Evolutionary conservation across 306 rosid species (phyloP).

Genomic region (Dalbergia cultrata): DNA sequence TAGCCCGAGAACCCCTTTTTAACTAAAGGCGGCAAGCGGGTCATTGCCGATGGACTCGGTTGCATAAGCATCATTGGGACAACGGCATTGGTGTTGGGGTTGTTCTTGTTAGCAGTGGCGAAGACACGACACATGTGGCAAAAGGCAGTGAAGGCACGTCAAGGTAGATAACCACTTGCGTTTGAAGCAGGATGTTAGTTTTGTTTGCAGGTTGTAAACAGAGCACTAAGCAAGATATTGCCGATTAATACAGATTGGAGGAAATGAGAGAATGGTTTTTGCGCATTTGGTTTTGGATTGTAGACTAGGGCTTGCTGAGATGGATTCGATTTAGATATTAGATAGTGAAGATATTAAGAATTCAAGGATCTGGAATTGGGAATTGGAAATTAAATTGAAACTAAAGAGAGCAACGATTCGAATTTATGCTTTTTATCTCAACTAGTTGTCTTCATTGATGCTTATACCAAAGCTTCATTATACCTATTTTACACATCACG

Average conservation of each 20-base stretch:
- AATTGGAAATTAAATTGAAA: slow-evolving; percentile 1
- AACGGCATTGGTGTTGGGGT: not conserved
- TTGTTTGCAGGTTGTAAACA: slow-evolving; percentile 85
- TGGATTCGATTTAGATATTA: slow-evolving; percentile 19
- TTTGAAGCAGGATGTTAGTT: slow-evolving; percentile 85
- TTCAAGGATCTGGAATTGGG: not conserved
- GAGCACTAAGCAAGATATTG: slow-evolving; percentile 85
- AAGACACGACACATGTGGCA: slow-evolving; percentile 81
- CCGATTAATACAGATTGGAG: not conserved
- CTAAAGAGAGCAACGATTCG: not conserved
- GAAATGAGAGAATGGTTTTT: not conserved
- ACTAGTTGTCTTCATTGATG: too few relatives aligned
- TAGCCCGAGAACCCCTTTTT: too few relatives aligned
- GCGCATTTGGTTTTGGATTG: not conserved
- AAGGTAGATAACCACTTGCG: slow-evolving; percentile 91
- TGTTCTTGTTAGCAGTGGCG: slow-evolving; percentile 49
- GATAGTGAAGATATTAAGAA: not conserved
- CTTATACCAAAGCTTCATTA: too few relatives aligned
- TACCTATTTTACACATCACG: too few relatives aligned
- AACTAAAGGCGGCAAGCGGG: slow-evolving; percentile 81
- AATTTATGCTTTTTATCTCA: not conserved
- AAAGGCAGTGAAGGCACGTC: slow-evolving; percentile 85
- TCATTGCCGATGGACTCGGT: slow-evolving; percentile 81
- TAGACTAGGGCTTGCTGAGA: not conserved
- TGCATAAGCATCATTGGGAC: slow-evolving; percentile 60